Evolutionary conservation across 75 land plant genomes (phyloP), one percentile per base, ranked within the genome.

Genomic region (Picea glauca): DNA sequence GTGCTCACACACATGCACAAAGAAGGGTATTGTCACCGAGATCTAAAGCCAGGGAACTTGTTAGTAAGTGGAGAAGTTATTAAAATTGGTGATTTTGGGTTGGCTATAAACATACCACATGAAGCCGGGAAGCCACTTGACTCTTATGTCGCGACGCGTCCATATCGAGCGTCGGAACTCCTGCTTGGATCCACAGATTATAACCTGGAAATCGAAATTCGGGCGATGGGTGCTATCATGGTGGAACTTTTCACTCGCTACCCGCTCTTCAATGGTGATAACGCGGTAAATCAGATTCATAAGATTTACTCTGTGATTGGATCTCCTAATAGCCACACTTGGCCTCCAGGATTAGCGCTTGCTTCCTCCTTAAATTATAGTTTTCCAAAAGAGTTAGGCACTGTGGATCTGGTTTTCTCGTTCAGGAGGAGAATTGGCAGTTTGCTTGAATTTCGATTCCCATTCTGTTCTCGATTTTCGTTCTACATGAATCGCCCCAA

Each of bases 21-120:
- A 2, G 78, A 70, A 17, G 84, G 84, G n/a, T 76, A 80, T 30
- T 72, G 84, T 43, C 88, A 86, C 66, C 76, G 86, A 2, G 88
- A 86, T 58, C 60, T 86, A 2, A 86, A 86, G 66, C 88, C 88
- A 0, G 77, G 80, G 18, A 86, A 86, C 58, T 23, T 86, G 3
- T 79, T 86, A 30, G 35, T 83, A 56, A 86, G 77, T 46, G 46
- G 21, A 20, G 74, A 77, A 38, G 40, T 78, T 5, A 79, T 86
- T 38, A 86, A 86, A 62, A 86, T 83, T 0, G 76, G 79, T 62
- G 88, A 86, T 60, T 86, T 86, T 77, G 88, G 88, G 30, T 50
- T 86, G 61, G 80, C 86, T 4, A 70, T 70, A 2, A 70, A 40
- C 21, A 1, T 70, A 6, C 2, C 9, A n/a, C 13, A 70, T 5